phyloP scores from a whole-genome alignment of 192 early-diverging fungal genomes.

The Geranomyces michiganensis region DNA sequence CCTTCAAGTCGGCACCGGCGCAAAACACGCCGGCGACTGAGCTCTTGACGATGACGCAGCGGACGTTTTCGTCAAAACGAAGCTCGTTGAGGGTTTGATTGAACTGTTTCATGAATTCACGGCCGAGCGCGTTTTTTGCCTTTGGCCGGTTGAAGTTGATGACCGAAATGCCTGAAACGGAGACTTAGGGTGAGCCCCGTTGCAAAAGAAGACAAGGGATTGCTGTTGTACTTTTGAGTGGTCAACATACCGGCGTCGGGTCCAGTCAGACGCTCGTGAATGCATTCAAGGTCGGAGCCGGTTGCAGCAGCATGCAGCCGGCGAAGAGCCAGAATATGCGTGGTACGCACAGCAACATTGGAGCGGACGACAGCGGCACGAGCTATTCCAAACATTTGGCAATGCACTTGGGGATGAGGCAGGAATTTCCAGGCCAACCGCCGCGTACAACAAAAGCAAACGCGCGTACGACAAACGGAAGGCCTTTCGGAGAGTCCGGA shows the following conservation, averaged over 20 bases:
- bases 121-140: constrained; percentile 89
- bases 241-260: constrained; percentile 15
- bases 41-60: constrained; percentile 82
- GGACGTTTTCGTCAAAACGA: constrained; percentile 63
- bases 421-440: no score
- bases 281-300: constrained; percentile 5
- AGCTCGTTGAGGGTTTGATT: constrained; percentile 62
- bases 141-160: constrained; percentile 82
- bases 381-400: no score
- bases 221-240: no score
- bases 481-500: no score
- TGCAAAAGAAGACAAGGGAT: not conserved
- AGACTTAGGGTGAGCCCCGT: not conserved
- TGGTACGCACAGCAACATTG: no score
- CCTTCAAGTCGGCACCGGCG: constrained; percentile 95
- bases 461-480: no score
- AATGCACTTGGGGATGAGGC: no score
- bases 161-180: constrained; percentile 84
- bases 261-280: constrained; percentile 11
- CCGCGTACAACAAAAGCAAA: no score
- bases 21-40: constrained; percentile 84
- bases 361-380: no score
- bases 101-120: constrained; percentile 74
- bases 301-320: not conserved
- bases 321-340: not conserved